Evolutionary conservation across 2,329 filamentous ascomycete species (phyloP).

Genomic region (Penicillium paneum): DNA sequence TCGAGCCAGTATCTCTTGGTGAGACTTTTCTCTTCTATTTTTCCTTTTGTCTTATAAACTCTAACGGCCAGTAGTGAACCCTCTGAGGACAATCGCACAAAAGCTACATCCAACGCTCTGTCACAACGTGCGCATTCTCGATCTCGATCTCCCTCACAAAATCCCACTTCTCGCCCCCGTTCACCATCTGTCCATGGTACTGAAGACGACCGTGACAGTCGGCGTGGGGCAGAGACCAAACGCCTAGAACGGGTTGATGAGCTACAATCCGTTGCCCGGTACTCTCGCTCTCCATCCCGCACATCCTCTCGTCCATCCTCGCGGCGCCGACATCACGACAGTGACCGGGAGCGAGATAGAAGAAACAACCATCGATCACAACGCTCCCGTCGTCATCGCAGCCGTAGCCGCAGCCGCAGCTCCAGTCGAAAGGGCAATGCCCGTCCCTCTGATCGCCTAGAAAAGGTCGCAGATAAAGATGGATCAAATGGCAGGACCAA

Average conservation of each 20-base stretch:
- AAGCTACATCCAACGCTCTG: not conserved
- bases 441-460: constrained; percentile 40
- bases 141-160: constrained; percentile 42
- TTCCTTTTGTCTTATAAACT: not conserved
- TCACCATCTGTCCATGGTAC: constrained; percentile 41
- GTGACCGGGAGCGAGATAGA: constrained; percentile 50
- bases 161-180: constrained; percentile 51
- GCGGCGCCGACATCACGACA: constrained; percentile 55
- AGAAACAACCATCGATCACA: constrained; percentile 44
- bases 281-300: constrained; percentile 64
- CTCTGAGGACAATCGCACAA: not conserved
- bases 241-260: constrained; percentile 43
- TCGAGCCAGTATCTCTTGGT: constrained; percentile 18
- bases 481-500: constrained; percentile 20
- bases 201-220: constrained; percentile 35
- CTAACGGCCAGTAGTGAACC: constrained; percentile 3
- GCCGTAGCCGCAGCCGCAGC: constrained; percentile 33
- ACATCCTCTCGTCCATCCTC: constrained; percentile 56
- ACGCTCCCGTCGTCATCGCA: constrained; percentile 52
- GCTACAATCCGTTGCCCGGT: constrained; percentile 43
- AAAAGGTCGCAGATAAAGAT: constrained; percentile 23
- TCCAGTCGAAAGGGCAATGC: constrained; percentile 32
- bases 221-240: constrained; percentile 39
- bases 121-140: constrained; percentile 1
- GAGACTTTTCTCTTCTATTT: not conserved